phyloP scores from a whole-genome alignment of 2,329 filamentous ascomycete genomes.

The Hypoxylon sp. region DNA sequence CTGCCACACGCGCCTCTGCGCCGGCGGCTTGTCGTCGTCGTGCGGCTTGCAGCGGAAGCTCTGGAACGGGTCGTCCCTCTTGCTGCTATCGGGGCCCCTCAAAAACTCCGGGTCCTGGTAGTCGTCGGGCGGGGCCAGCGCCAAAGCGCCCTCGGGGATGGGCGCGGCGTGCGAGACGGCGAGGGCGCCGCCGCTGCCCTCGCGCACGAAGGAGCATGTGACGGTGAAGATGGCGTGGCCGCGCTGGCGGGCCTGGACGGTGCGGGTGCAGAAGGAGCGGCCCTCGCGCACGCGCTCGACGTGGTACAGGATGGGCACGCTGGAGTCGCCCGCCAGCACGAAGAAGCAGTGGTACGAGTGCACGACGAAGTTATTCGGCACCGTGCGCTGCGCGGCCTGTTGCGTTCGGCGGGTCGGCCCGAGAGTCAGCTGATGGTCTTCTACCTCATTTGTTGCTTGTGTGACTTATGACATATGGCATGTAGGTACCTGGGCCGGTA shows the following conservation, averaged over 20 bases:
- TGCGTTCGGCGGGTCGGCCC: constrained; percentile 2
- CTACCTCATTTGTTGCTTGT: neutral
- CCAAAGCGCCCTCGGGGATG: constrained; percentile 64
- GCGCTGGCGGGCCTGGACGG: constrained; percentile 93
- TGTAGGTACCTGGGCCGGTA: neutral
- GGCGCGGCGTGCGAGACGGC: constrained; percentile 76
- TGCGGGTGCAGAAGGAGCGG: constrained; percentile 89
- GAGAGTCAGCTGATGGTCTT: constrained; percentile 31
- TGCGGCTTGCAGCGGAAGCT: constrained; percentile 52
- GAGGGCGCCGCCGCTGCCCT: constrained; percentile 67
- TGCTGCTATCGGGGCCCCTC: constrained; percentile 54
- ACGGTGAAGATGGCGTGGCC: constrained; percentile 95
- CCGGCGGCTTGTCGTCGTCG: constrained; percentile 61
- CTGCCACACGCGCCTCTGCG: constrained; percentile 76
- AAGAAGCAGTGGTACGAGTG: constrained; percentile 99
- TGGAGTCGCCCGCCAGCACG: constrained; percentile 87
- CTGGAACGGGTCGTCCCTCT: constrained; percentile 61
- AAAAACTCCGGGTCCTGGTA: constrained; percentile 65
- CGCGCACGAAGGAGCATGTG: constrained; percentile 87
- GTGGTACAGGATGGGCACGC: constrained; percentile 92
- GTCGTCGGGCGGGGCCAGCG: constrained; percentile 58
- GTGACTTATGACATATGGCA: constrained; percentile 6
- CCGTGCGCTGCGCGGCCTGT: constrained; percentile 87
- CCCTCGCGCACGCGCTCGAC: constrained; percentile 95
- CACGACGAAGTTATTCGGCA: constrained; percentile 82